Evolutionary conservation across 2,329 filamentous ascomycete genomes (phyloP).

Genomic region (Fonsecaea nubica): DNA sequence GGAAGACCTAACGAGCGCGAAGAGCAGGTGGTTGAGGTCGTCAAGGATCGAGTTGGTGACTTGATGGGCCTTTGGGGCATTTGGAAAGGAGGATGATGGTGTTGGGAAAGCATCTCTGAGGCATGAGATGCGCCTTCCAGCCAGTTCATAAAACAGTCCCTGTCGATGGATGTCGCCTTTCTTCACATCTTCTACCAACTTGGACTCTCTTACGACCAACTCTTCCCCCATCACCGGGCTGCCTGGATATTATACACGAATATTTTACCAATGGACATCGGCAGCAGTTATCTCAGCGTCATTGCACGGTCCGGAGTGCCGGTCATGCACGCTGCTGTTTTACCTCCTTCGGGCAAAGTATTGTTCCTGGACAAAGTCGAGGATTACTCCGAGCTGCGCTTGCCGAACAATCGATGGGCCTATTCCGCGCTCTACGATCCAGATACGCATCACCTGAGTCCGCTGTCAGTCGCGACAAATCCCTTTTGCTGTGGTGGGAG

Average conservation of each 20-base stretch:
- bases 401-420: slow-evolving; percentile 62
- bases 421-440: slow-evolving; percentile 68
- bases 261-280: slow-evolving; percentile 22
- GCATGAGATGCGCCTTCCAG: neutral
- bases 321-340: slow-evolving; percentile 64
- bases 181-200: neutral
- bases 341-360: slow-evolving; percentile 66
- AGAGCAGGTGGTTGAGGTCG: slow-evolving; percentile 31
- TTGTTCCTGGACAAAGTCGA: slow-evolving; percentile 70
- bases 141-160: neutral
- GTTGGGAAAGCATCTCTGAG: neutral
- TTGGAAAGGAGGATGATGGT: slow-evolving; percentile 25
- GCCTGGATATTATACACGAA: slow-evolving; percentile 2
- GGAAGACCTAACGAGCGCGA: neutral
- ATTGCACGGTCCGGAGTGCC: slow-evolving; percentile 66
- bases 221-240: neutral
- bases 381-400: slow-evolving; percentile 64
- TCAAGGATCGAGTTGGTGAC: slow-evolving; percentile 32
- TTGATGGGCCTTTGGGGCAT: slow-evolving; percentile 29
- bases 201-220: neutral
- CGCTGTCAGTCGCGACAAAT: slow-evolving; percentile 54
- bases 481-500: slow-evolving; percentile 67
- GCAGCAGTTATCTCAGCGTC: slow-evolving; percentile 49
- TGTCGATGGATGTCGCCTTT: neutral
- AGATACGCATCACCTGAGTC: slow-evolving; percentile 47